Conservation (phyloP, 2,329 filamentous ascomycete species). For the Phyllosticta paracitricarpa region DNA sequence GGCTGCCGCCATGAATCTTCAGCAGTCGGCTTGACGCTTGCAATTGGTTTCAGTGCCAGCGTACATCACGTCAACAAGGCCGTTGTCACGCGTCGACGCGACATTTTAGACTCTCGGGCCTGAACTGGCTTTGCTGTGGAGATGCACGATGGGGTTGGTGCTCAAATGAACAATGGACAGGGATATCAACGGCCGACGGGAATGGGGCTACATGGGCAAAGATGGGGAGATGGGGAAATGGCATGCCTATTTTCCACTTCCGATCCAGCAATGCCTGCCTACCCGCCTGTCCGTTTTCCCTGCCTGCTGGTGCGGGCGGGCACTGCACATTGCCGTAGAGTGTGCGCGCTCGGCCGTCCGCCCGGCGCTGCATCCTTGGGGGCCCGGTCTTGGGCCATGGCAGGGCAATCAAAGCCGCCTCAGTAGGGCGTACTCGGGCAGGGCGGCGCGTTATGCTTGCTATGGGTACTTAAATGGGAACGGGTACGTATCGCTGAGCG, state of each 20-base stretch:
- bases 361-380: background rate
- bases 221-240: background rate
- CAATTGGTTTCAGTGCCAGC: background rate
- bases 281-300: background rate
- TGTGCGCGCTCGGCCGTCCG: background rate
- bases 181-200: background rate
- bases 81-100: background rate
- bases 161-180: background rate
- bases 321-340: background rate
- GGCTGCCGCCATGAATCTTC: background rate
- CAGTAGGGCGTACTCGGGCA: background rate
- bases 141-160: background rate
- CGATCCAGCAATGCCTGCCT: background rate
- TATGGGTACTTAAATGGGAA: background rate
- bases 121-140: background rate
- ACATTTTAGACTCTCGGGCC: background rate
- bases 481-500: background rate
- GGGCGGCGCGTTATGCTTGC: background rate
- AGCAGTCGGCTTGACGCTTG: background rate
- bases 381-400: background rate
- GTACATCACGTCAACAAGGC: background rate
- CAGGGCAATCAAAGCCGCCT: background rate
- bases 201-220: background rate
- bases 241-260: background rate
- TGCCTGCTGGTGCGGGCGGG: background rate